Percentiles rank a stretch among this genome's conserved stretches.
These are phyloP conservation scores for Fusarium brevicatenulatum DNA, from an alignment of 2,329 filamentous ascomycete genomes.

Conservation along the genomic window DNA sequence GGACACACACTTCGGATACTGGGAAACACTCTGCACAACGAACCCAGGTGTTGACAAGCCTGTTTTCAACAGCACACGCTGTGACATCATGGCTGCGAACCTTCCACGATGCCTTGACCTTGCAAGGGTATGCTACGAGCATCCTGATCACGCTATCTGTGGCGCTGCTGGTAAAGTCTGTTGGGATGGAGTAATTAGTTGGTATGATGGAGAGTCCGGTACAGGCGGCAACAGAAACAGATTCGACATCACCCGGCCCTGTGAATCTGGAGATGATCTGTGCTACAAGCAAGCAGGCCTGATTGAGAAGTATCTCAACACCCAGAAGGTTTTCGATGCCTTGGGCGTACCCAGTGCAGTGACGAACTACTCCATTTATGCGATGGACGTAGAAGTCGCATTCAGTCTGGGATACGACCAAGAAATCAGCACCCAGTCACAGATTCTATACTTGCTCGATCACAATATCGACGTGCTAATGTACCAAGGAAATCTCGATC, in stretches of 20 bases:
- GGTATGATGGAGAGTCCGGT: constrained; percentile 6
- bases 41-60: constrained; percentile 26
- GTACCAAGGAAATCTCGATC: constrained; percentile 37
- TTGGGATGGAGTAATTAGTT: constrained; percentile 11
- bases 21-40: constrained; percentile 36
- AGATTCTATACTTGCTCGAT: constrained; percentile 20
- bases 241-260: constrained; percentile 15
- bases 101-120: constrained; percentile 34
- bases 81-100: constrained; percentile 24
- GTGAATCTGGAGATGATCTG: constrained; percentile 1
- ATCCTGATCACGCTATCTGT: constrained; percentile 32
- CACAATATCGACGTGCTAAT: constrained; percentile 20
- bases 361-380: constrained; percentile 11
- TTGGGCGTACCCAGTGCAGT: background rate
- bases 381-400: background rate
- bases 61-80: constrained; percentile 31
- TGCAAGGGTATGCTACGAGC: constrained; percentile 25
- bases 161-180: constrained; percentile 23
- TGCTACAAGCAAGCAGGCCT: constrained; percentile 15
- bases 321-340: background rate
- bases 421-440: constrained; percentile 15
- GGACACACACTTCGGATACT: constrained; percentile 34
- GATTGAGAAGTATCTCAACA: constrained; percentile 12
- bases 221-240: background rate
- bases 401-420: constrained; percentile 3